Evolutionary conservation across 345 rosid genomes (phyloP), one percentile per base, ranked within the genome.

Genomic region (Odontarrhena argentea): DNA sequence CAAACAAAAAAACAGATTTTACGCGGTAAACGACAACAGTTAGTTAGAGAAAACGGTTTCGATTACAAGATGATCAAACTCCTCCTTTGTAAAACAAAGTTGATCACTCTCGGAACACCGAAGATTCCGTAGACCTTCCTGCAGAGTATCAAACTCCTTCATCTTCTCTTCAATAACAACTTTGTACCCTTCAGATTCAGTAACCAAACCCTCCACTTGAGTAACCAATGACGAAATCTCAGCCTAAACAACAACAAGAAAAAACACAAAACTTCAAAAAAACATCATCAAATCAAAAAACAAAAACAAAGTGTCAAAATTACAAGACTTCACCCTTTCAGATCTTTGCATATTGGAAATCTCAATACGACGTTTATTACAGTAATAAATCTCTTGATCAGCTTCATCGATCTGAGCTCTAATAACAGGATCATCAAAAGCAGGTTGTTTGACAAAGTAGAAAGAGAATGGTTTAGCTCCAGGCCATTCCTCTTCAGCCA

Each of bases 31-130:
- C 32, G 5, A 28, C 8, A 49, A 44, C 9, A 0, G 61, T 65
- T 12, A 11, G 62, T 13, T 36, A 34, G n/a, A 51, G 13, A 50
- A 35, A 32, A 65, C 11, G 12, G 38, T 42, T 36, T 7, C 13
- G 83, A 64, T 42, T 91, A 91, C 99, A 55, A 79, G 48, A 53
- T 83, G 87, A 69, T 94, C 84, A 12, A 94, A 88, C 65, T 94
- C 97, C 78, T 85, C 87, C 76, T 82, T 93, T 7, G 96, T 79
- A 56, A 96, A 87, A 70, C 96, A 88, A 68, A 91, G 50, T 9
- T 55, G 69, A 5, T 45, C 68, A 66, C 50, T 73, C 14, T 2
- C 45, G 37, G 72, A 59, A 18, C 77, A 73, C 50, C 88, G 86
- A 69, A 87, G 82, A 74, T 81, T 87, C 60, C 91, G 84, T 85